Conservation (phyloP, 2,329 filamentous ascomycete genomes). For the Echinosphaeria canescens region DNA sequence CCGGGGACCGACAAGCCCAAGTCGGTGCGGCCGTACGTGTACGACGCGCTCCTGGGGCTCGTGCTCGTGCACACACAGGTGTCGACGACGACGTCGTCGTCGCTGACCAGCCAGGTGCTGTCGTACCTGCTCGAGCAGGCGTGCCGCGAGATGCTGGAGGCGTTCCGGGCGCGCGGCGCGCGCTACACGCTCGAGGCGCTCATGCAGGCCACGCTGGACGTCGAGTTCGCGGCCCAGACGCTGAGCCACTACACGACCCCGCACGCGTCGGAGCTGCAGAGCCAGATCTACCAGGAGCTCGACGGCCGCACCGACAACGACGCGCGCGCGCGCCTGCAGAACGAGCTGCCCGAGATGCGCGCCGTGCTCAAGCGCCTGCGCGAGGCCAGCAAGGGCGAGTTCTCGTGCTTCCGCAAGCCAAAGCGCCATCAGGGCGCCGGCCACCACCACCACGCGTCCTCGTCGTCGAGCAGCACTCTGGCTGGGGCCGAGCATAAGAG, state of each 20-base stretch:
- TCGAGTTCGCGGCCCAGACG: conserved; percentile 92
- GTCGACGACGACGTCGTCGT: conserved; percentile 56
- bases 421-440: no score
- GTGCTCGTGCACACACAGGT: conserved; percentile 87
- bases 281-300: conserved; percentile 78
- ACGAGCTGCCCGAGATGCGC: conserved; percentile 77
- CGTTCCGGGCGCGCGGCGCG: conserved; percentile 46
- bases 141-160: conserved; percentile 57
- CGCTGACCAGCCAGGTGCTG: conserved; percentile 61
- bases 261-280: conserved; percentile 59
- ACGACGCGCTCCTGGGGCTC: conserved; percentile 63
- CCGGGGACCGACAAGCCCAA: conserved; percentile 34
- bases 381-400: conserved; percentile 67
- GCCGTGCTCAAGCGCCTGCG: conserved; percentile 65
- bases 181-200: conserved; percentile 60
- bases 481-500: no score
- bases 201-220: conserved; percentile 94
- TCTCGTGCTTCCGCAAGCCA: conserved; percentile 60
- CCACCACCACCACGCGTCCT: no score
- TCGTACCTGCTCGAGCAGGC: conserved; percentile 72
- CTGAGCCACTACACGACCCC: conserved; percentile 78
- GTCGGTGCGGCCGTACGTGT: conserved; percentile 73
- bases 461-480: no score
- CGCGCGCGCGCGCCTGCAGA: conserved; percentile 58
- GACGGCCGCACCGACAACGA: conserved; percentile 80